Conservation (phyloP, 129 eudicot species). For the Apium graveolens region DNA sequence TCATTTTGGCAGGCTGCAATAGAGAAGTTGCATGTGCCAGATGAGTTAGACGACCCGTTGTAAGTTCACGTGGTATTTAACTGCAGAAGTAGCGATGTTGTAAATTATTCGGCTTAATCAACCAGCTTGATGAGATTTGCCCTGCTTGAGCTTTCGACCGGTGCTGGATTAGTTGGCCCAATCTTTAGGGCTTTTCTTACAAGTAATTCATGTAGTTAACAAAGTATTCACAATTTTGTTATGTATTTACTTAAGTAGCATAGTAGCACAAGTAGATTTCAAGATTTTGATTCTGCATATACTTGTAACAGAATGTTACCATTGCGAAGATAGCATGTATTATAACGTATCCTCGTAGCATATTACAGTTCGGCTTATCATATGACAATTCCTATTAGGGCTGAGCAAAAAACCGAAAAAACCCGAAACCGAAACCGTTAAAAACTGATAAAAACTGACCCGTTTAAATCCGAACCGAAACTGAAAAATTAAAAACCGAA, state of each 20-base stretch:
- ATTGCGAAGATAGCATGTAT: neutral
- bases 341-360: neutral
- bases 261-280: constrained; percentile 5
- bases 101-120: constrained; percentile 20
- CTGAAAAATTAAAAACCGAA: too few species aligned
- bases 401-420: too few species aligned
- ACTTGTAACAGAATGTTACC: neutral
- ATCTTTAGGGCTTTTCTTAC: neutral
- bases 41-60: constrained; percentile 59
- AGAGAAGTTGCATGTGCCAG: constrained; percentile 94
- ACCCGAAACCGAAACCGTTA: too few species aligned
- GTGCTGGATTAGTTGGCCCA: neutral
- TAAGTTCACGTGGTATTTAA: constrained; percentile 17
- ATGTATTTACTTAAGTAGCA: neutral
- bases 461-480: too few species aligned
- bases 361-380: neutral
- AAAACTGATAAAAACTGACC: too few species aligned
- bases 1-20: constrained; percentile 76
- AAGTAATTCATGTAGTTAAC: neutral
- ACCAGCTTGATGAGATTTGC: constrained; percentile 11
- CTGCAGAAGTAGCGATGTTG: constrained; percentile 16
- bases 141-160: constrained; percentile 26
- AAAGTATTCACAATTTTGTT: constrained; percentile 10
- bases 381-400: too few species aligned
- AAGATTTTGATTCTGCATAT: neutral